Conservation (phyloP, 768 basidiomycete species). For the Tulasnella sp. region DNA sequence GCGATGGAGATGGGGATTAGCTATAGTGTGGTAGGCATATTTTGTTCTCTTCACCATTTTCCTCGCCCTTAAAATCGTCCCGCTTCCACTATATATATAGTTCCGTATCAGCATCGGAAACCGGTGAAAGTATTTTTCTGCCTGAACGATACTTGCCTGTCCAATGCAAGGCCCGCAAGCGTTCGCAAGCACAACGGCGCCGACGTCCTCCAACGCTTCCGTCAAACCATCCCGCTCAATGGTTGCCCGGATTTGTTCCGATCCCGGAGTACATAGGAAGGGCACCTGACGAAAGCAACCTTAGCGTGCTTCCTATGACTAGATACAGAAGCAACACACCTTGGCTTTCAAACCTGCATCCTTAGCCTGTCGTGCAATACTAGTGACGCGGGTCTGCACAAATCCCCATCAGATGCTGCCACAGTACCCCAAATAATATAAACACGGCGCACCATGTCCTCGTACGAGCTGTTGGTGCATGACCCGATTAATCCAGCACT, state of each 20-base stretch:
- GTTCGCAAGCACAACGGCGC: conserved; percentile 92
- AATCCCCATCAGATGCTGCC: not conserved
- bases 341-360: conserved; percentile 69
- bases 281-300: conserved; percentile 41
- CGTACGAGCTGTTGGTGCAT: conserved; percentile 99
- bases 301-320: not conserved
- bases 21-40: not conserved
- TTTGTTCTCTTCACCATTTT: conserved; percentile 60
- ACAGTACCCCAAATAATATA: not conserved
- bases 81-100: conserved; percentile 68
- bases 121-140: not conserved
- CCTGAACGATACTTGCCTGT: conserved; percentile 40
- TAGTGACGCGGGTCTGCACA: conserved; percentile 74
- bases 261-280: conserved; percentile 81
- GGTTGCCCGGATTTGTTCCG: conserved; percentile 94
- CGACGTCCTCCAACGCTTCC: conserved; percentile 68
- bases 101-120: conserved; percentile 2
- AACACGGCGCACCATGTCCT: conserved; percentile 61
- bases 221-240: conserved; percentile 92
- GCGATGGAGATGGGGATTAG: not conserved
- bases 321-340: conserved; percentile 31
- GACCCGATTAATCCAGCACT: conserved; percentile 91
- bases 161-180: conserved; percentile 99
- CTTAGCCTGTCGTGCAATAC: conserved; percentile 83
- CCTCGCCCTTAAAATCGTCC: conserved; percentile 73